Percentiles rank a stretch among this genome's conserved stretches.
These are phyloP conservation scores for Colletotrichum noveboracense DNA, from an alignment of 2,329 filamentous ascomycete species.

Conservation along the genomic window DNA sequence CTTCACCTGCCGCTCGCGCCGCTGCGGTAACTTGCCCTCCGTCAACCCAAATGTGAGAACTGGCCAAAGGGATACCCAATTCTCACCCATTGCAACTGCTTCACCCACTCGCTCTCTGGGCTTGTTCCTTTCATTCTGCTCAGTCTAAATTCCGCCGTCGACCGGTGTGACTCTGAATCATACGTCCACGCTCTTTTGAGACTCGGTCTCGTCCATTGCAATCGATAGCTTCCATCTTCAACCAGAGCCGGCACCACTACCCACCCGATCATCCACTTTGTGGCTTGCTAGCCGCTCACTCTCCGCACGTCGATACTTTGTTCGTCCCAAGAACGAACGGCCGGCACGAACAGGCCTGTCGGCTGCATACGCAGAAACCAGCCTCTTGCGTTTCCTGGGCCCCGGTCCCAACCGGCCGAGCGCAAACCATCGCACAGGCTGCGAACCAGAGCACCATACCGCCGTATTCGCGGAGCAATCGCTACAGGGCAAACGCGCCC, in stretches of 20 bases:
- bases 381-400: constrained; percentile 21
- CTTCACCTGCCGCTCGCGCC: not conserved
- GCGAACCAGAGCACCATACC: not conserved
- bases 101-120: not conserved
- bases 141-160: not conserved
- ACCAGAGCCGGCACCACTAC: not conserved
- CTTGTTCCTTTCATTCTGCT: not conserved
- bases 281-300: not conserved
- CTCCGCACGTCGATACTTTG: constrained; percentile 3
- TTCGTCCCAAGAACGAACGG: constrained; percentile 16
- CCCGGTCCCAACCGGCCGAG: constrained; percentile 30
- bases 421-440: constrained; percentile 2
- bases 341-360: constrained; percentile 4
- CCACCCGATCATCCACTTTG: not conserved
- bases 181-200: not conserved
- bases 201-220: not conserved
- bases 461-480: not conserved
- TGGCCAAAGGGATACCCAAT: not conserved
- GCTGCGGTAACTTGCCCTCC: not conserved
- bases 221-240: not conserved
- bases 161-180: not conserved
- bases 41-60: not conserved
- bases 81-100: not conserved
- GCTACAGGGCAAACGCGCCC: constrained; percentile 15
- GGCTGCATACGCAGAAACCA: constrained; percentile 16